Percentiles rank a stretch among this genome's conserved stretches.
Conservation (phyloP, 208 protist species). For the Strigomonas culicis region DNA sequence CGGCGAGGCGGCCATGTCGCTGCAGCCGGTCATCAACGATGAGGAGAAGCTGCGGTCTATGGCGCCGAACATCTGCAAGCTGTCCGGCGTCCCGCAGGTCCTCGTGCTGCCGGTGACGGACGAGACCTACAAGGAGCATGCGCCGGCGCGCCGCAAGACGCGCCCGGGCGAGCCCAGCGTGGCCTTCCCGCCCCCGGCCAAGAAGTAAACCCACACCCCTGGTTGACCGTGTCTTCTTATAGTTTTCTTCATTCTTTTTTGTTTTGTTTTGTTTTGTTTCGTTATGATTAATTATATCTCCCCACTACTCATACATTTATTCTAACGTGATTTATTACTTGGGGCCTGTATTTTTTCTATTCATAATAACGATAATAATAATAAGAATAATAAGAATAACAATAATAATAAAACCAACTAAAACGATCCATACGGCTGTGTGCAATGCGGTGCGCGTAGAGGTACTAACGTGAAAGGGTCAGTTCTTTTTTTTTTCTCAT, state of each 20-base stretch:
- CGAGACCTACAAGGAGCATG: conserved; percentile 60
- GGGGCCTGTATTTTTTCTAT: background rate
- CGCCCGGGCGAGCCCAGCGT: conserved; percentile 70
- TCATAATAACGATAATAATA: background rate
- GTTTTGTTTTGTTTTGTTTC: conserved; percentile 1
- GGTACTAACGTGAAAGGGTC: too few species aligned
- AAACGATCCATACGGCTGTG: too few species aligned
- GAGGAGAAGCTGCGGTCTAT: conserved; percentile 40
- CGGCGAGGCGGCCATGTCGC: conserved; percentile 61
- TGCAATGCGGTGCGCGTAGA: too few species aligned
- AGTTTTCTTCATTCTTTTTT: background rate
- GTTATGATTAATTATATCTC: background rate
- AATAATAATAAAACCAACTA: background rate
- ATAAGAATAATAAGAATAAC: background rate
- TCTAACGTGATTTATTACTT: background rate
- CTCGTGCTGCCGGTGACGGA: conserved; percentile 44
- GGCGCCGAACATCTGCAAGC: conserved; percentile 47
- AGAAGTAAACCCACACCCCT: too few species aligned
- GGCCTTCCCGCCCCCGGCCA: conserved; percentile 31
- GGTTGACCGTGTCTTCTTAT: too few species aligned
- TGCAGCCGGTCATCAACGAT: conserved; percentile 72
- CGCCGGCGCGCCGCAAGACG: conserved; percentile 62
- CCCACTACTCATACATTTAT: background rate
- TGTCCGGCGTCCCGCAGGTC: conserved; percentile 61
- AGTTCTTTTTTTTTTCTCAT: background rate